Evolutionary conservation across 169 alveolate genomes (phyloP), one percentile per base, ranked within the genome.

Genomic region (Eimeria brunetti): DNA sequence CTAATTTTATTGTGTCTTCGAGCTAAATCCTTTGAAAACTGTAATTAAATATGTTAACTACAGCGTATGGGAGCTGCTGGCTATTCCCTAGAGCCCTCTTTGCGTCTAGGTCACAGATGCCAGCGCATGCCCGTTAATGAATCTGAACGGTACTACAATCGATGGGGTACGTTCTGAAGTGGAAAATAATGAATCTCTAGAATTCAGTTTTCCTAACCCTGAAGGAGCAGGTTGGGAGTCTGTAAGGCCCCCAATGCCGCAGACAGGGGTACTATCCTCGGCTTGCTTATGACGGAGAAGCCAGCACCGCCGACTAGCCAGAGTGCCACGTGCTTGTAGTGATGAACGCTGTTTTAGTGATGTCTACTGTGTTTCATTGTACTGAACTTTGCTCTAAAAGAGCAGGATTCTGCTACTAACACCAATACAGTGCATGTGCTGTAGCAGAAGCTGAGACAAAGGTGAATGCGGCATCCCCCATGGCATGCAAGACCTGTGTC

Each of bases 291-390:
- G 27, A 44, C 24, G 24, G 33, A 76, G 62, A 38, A 2, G 33
- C 88, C 88, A 46, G 69, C 69, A n/a, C 67, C 4, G 60, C 69
- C 86, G 86, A 76, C 60, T 76, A 44, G 62, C 86, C 62, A 76
- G 86, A 76, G 86, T 24, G 78, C 49, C 33, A 24, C 49, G 24
- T 12, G 46, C 14, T 11, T 22, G 76, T 27, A 11, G 76, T n/a
- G 44, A 33, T 27, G 9, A 69, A 4, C 27, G 49, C 6, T 69
- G 78, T 49, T 69, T 69, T 30, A 8, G 0, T 41, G 4, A 41
- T 41, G 46, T 41, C 4, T 41, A 2, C 46, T 4, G 46, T 41
- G 4, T 41, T 41, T 41, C 46, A 41, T 18, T 60, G 27, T 24
- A 60, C 27, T 60, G 27, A 60, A 60, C 8, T 18, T 24, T 18